Percentiles rank a stretch among this genome's conserved stretches.
phyloP scores from a whole-genome alignment of 768 basidiomycete species.

The Lactarius quietus region DNA sequence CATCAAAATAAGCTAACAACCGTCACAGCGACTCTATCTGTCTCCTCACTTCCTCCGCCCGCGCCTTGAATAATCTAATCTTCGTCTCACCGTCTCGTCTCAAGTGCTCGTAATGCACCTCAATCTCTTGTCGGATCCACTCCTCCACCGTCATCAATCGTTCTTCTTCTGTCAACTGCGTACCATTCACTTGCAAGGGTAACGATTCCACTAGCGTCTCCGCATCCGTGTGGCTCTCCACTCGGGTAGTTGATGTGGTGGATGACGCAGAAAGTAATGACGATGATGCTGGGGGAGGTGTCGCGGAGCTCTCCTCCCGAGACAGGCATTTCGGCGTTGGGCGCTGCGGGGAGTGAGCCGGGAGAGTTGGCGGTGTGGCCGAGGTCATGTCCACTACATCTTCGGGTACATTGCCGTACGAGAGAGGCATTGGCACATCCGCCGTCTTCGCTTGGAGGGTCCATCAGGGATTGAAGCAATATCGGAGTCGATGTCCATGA shows the following conservation, averaged over 20 bases:
- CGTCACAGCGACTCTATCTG: slow-evolving; percentile 35
- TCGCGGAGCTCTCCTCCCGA: slow-evolving; percentile 2
- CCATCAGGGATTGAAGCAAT: background rate
- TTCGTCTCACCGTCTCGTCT: slow-evolving; percentile 48
- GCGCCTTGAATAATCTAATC: slow-evolving; percentile 46
- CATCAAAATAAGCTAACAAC: background rate
- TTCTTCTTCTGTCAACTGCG: slow-evolving; percentile 57
- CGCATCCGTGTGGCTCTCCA: slow-evolving; percentile 18
- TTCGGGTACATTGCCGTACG: background rate
- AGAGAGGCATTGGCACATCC: background rate
- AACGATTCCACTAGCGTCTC: slow-evolving; percentile 28
- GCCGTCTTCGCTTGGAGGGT: background rate
- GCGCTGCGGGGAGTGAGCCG: background rate
- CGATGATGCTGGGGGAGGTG: slow-evolving; percentile 23
- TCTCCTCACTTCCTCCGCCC: slow-evolving; percentile 37
- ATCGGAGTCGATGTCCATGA: slow-evolving; percentile 15
- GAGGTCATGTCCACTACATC: background rate
- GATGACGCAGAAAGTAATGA: slow-evolving; percentile 21
- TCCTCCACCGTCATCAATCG: slow-evolving; percentile 79
- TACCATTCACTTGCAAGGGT: slow-evolving; percentile 27
- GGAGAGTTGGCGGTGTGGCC: background rate
- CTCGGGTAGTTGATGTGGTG: slow-evolving; percentile 22
- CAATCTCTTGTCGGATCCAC: slow-evolving; percentile 76
- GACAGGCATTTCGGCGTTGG: background rate
- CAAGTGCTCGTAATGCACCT: slow-evolving; percentile 59